Percentiles rank a stretch among this genome's conserved stretches.
phyloP scores from a whole-genome alignment of 768 basidiomycete species.

The Phylloporus sp. region DNA sequence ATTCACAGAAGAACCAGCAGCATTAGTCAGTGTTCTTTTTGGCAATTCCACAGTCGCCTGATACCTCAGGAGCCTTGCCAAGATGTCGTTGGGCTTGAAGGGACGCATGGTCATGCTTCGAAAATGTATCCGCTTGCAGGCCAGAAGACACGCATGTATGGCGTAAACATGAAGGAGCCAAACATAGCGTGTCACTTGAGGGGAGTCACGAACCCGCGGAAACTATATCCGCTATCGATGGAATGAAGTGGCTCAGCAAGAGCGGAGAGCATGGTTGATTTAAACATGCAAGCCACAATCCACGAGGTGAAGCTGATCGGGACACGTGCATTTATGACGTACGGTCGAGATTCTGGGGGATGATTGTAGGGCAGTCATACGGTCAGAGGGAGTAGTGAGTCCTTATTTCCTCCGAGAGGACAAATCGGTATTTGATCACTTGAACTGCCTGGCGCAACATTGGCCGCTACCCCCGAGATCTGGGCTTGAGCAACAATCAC shows the following conservation, averaged over 20 bases:
- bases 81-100: background rate
- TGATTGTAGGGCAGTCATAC: background rate
- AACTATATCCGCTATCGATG: background rate
- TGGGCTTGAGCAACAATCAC: conserved; percentile 1
- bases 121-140: background rate
- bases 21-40: conserved; percentile 15
- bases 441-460: background rate
- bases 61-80: background rate
- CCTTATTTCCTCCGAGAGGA: background rate
- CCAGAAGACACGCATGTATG: conserved; percentile 1
- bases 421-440: background rate
- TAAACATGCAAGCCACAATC: background rate
- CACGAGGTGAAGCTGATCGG: background rate
- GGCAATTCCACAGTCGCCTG: conserved; percentile 3
- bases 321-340: conserved; percentile 11
- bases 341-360: conserved; percentile 3
- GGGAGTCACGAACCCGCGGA: conserved; percentile 10
- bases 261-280: background rate
- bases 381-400: background rate
- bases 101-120: conserved; percentile 3
- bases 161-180: conserved; percentile 4
- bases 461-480: background rate
- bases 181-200: background rate
- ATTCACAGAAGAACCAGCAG: conserved; percentile 10
- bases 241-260: background rate